A percentile compares a stretch with the other conserved stretches of the same genome.
Evolutionary conservation across 2,329 filamentous ascomycete genomes (phyloP).

Genomic region (Ceratocystis alfenasii): DNA sequence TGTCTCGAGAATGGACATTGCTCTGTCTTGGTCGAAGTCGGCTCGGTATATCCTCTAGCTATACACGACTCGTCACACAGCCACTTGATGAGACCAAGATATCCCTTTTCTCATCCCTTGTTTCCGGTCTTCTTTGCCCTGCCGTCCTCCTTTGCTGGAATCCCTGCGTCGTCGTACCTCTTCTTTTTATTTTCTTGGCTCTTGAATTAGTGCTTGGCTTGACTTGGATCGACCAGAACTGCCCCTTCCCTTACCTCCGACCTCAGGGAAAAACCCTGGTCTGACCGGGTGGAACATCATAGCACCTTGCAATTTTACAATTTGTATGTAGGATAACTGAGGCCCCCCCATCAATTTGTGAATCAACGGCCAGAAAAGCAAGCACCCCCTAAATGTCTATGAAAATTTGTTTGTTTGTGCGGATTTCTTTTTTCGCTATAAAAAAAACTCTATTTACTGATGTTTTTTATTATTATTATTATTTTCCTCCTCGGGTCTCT

Average conservation of each 20-base stretch:
- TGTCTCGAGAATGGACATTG: background rate
- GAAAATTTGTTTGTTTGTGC: background rate
- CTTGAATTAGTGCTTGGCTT: too few species aligned
- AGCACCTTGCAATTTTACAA: slow-evolving; percentile 1
- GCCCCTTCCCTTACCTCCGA: background rate
- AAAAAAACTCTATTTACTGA: too few species aligned
- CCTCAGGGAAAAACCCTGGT: background rate
- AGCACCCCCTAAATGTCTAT: background rate
- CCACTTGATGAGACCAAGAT: background rate
- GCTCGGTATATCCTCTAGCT: background rate
- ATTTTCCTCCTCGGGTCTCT: background rate
- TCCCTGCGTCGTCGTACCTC: background rate
- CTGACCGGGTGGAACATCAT: slow-evolving; percentile 3
- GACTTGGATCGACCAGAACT: background rate
- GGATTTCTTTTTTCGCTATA: too few species aligned
- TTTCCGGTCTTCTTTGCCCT: background rate
- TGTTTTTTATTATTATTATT: too few species aligned
- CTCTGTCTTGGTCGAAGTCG: background rate
- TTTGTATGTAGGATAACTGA: background rate
- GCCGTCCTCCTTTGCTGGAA: background rate
- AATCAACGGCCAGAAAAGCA: background rate
- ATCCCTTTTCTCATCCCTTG: background rate
- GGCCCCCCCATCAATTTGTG: background rate
- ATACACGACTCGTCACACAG: background rate
- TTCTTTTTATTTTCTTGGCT: background rate